Conservation (phyloP, 202 grass and related monocot genomes). For the Miscanthus sacchariflorus region DNA sequence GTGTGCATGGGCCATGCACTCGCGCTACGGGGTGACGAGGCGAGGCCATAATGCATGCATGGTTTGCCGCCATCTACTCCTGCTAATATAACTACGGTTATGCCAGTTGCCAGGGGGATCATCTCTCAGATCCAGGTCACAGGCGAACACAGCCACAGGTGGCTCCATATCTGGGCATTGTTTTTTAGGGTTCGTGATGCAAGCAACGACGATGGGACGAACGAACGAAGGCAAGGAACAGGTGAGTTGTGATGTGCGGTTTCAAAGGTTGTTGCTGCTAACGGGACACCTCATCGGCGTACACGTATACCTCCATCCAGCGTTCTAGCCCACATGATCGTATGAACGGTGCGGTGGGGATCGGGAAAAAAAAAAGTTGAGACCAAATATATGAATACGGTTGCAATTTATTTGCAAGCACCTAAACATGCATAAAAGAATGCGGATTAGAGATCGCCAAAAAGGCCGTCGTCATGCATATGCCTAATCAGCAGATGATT, state of each 20-base stretch:
- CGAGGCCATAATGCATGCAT: conserved; percentile 13
- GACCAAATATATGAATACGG: not conserved
- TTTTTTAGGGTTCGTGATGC: conserved; percentile 38
- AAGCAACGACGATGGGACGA: not conserved
- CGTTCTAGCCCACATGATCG: not conserved
- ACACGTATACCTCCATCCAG: not conserved
- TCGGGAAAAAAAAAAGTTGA: not conserved
- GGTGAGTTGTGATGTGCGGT: not conserved
- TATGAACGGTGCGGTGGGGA: not conserved
- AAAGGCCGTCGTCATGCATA: not conserved
- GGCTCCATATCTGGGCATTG: conserved; percentile 17
- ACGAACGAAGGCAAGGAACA: not conserved
- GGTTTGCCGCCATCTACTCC: conserved; percentile 41
- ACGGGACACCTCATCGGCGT: conserved; percentile 46
- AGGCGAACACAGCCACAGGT: conserved; percentile 40
- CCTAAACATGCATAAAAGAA: conserved; percentile 19
- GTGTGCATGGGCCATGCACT: conserved; percentile 50
- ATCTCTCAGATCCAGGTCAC: conserved; percentile 41
- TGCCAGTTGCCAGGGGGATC: not conserved
- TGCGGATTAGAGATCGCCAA: no score
- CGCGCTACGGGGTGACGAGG: not conserved
- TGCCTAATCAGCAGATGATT: conserved; percentile 2
- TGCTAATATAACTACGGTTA: conserved; percentile 21
- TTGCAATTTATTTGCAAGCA: not conserved
- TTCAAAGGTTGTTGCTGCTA: conserved; percentile 52